Base-by-base conservation (phyloP, 805 yeast species). In the Saccharomycopsis sp. region DNA sequence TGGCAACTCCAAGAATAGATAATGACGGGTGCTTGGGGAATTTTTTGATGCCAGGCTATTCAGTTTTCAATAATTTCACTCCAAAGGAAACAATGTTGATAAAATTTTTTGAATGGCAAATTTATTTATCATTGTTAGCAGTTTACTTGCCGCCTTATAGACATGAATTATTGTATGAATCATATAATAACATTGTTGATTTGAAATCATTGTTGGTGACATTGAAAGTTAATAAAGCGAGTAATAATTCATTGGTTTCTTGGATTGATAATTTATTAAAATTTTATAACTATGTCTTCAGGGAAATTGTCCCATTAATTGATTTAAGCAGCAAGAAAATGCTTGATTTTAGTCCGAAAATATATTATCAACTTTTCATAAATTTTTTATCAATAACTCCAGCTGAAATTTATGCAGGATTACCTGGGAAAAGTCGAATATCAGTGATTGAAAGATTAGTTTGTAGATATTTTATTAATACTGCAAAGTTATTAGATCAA, bases 91-190 rank as follows among this genome's bases (percentile, higher is more conserved):
- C 44, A 14, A 17, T 47, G 7, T 22, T 47, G n/a, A 47, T 47
- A 13, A 47, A 47, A 23, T 43, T 44, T 28, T 47, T 47, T 40
- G 51, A 47, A 40, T 47, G 51, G 51, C 48, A 47, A 22, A 28
- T 47, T 16, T 47, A 43, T 32, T 43, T 44, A 19, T 27, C 39
- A 6, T 21, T 29, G 8, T 22, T 23, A 14, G 36, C 51, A 19
- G 24, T 35, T 4, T 47, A 26, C 23, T 38, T 47, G 17, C 51
- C 51, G 8, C 44, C 47, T 9, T 47, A 47, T 29, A 23, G 34
- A 20, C 35, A 21, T 20, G 34, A 29, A 17, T 47, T 48, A 29
- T 14, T 47, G 3, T 36, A 38, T 36, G 51, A 47, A 33, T 39
- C 44, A 13, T 21, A 44, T 13, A 20, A 40, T 7, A 44, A 40